phyloP scores from a whole-genome alignment of 805 yeast genomes.

The Starmerella davenportii region DNA sequence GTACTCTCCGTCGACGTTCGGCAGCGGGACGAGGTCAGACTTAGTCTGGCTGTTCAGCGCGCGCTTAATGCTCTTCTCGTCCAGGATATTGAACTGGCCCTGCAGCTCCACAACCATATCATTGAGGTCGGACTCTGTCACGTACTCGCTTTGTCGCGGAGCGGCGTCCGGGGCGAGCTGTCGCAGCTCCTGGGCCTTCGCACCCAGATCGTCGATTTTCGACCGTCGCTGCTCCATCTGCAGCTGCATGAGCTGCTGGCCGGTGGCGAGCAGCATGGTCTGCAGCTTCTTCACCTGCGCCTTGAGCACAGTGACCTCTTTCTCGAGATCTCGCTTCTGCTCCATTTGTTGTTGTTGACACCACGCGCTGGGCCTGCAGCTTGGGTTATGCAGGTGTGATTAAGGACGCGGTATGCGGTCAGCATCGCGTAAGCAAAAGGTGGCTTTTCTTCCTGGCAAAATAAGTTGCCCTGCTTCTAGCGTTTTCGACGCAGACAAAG shows the following conservation, averaged over 20 bases:
- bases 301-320: constrained; percentile 21
- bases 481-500: too few species aligned
- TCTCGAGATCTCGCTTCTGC: constrained; percentile 2
- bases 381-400: too few species aligned
- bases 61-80: constrained; percentile 59
- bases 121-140: constrained; percentile 66
- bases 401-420: too few species aligned
- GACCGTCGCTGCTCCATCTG: constrained; percentile 40
- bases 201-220: constrained; percentile 13
- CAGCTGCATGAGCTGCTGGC: constrained; percentile 53
- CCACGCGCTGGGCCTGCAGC: too few species aligned
- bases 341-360: neutral
- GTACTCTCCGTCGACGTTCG: constrained; percentile 15
- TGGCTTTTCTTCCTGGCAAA: too few species aligned
- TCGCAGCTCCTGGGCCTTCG: constrained; percentile 17
- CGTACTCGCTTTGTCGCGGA: constrained; percentile 19
- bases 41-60: constrained; percentile 40
- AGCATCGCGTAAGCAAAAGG: too few species aligned
- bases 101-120: constrained; percentile 81
- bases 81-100: constrained; percentile 59
- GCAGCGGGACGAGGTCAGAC: constrained; percentile 8
- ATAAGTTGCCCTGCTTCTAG: too few species aligned
- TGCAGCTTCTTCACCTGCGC: constrained; percentile 47
- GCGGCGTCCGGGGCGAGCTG: constrained; percentile 3
- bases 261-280: constrained; percentile 51